Conservation (phyloP, 192 early-diverging fungal species). For the Coemansia sp. region DNA sequence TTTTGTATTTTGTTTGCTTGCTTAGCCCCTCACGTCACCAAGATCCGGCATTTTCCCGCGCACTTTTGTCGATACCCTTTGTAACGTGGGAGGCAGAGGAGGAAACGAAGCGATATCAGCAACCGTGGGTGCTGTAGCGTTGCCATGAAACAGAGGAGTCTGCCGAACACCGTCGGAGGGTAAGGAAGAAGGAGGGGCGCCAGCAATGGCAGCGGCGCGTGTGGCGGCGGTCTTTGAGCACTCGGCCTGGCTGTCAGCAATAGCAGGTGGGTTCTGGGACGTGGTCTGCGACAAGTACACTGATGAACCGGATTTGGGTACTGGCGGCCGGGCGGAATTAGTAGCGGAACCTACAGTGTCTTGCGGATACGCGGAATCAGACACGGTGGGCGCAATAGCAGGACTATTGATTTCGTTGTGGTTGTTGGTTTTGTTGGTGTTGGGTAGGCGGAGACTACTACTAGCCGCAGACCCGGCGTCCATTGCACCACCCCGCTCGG, state of each 20-base stretch:
- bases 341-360: background rate
- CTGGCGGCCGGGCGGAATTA: background rate
- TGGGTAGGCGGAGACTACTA: too few relatives aligned
- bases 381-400: background rate
- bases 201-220: background rate
- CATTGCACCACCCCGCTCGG: too few relatives aligned
- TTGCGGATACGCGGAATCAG: background rate
- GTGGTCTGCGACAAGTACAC: background rate
- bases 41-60: constrained; percentile 36
- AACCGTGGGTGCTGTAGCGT: background rate
- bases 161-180: background rate
- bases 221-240: constrained; percentile 6
- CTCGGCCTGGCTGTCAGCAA: background rate
- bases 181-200: background rate
- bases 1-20: background rate
- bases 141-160: background rate
- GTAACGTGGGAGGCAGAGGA: background rate
- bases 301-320: background rate
- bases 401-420: background rate
- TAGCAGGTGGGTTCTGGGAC: background rate
- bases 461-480: too few relatives aligned
- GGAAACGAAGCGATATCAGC: background rate
- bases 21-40: background rate
- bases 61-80: constrained; percentile 21
- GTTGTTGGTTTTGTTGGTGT: background rate